Conservation (phyloP, 192 early-diverging fungal genomes). For the Coemansia sp. region DNA sequence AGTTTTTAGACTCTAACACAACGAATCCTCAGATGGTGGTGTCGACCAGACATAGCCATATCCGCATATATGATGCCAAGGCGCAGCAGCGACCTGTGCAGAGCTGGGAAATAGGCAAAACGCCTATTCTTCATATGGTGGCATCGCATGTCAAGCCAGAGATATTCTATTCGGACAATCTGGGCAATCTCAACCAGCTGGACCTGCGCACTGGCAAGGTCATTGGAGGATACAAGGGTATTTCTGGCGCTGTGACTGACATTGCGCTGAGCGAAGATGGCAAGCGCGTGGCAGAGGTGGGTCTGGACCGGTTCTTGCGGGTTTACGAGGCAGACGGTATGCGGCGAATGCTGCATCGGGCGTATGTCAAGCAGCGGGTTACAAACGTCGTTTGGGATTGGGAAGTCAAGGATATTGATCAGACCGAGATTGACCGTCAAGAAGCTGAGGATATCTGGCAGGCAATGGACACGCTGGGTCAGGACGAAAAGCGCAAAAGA, state of each 20-base stretch:
- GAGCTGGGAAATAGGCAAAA: slow-evolving; percentile 65
- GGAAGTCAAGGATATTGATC: slow-evolving; percentile 31
- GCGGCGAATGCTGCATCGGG: slow-evolving; percentile 59
- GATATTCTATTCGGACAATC: slow-evolving; percentile 66
- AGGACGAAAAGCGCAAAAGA: slow-evolving; percentile 1
- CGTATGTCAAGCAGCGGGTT: slow-evolving; percentile 78
- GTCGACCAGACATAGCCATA: slow-evolving; percentile 71
- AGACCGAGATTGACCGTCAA: slow-evolving; percentile 41
- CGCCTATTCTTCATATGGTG: slow-evolving; percentile 62
- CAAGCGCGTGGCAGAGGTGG: slow-evolving; percentile 61
- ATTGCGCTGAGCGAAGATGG: slow-evolving; percentile 60
- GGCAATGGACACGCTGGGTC: slow-evolving; percentile 38
- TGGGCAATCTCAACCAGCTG: slow-evolving; percentile 61
- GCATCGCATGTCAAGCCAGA: slow-evolving; percentile 56
- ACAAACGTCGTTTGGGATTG: slow-evolving; percentile 68
- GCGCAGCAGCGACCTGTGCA: slow-evolving; percentile 67
- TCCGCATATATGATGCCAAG: slow-evolving; percentile 83
- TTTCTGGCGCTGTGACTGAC: slow-evolving; percentile 40
- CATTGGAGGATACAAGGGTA: slow-evolving; percentile 65
- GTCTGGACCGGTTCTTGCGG: slow-evolving; percentile 75
- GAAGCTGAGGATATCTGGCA: slow-evolving; percentile 74
- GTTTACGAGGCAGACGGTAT: slow-evolving; percentile 65
- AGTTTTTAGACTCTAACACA: slow-evolving; percentile 61
- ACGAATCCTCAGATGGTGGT: slow-evolving; percentile 57
- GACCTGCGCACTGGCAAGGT: slow-evolving; percentile 61